These are phyloP conservation scores for Immersiporthe knoxdaviesiana DNA, from an alignment of 2,329 filamentous ascomycete species.

Conservation along the genomic window DNA sequence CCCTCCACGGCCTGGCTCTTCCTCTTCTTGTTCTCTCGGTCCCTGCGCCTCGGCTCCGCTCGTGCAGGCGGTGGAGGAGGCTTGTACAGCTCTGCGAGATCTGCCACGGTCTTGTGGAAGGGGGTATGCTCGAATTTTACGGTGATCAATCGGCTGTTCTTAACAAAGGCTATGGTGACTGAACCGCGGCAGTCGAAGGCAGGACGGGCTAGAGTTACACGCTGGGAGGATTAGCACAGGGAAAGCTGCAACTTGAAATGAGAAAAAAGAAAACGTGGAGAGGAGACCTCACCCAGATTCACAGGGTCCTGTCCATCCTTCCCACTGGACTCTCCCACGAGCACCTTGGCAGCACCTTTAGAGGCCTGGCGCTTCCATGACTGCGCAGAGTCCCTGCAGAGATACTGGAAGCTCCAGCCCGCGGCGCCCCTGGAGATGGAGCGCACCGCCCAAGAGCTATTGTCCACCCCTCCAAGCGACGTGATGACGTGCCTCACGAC, in stretches of 20 bases:
- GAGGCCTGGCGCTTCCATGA: conserved; percentile 54
- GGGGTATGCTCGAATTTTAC: conserved; percentile 61
- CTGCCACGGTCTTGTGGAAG: conserved; percentile 58
- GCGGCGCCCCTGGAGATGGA: conserved; percentile 49
- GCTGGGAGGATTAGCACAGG: conserved; percentile 23
- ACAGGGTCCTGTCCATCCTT: conserved; percentile 50
- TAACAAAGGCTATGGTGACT: conserved; percentile 54
- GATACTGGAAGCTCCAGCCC: conserved; percentile 58
- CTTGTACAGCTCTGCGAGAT: conserved; percentile 52
- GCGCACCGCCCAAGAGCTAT: conserved; percentile 52
- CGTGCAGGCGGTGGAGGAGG: conserved; percentile 46
- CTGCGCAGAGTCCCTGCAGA: conserved; percentile 56
- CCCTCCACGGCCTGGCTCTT: conserved; percentile 26
- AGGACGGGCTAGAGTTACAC: conserved; percentile 49
- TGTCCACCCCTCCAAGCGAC: conserved; percentile 49
- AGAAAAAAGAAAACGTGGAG: too few species aligned
- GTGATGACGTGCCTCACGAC: conserved; percentile 54
- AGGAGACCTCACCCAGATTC: conserved; percentile 44
- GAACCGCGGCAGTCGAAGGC: conserved; percentile 63
- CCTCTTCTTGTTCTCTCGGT: conserved; percentile 35
- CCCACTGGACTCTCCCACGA: conserved; percentile 54
- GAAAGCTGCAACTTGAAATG: background rate
- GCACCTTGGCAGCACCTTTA: conserved; percentile 44
- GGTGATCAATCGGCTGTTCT: conserved; percentile 49
- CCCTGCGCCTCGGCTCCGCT: conserved; percentile 33